These are phyloP conservation scores for Penicillium coprophilum DNA, from an alignment of 495 filamentous ascomycete species.

Conservation along the genomic window DNA sequence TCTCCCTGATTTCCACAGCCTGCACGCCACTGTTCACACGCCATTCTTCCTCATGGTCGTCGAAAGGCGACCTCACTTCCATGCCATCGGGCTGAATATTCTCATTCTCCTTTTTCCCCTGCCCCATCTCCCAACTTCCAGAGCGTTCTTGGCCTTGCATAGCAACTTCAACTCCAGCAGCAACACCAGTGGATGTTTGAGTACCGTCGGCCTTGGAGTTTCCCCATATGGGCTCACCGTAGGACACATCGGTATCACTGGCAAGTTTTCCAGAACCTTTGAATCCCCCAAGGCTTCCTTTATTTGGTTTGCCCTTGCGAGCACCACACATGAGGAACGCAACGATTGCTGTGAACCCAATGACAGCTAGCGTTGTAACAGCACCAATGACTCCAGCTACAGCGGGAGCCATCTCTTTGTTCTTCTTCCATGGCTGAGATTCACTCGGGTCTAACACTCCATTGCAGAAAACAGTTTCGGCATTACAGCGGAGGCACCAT, in stretches of 20 bases:
- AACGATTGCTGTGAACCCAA: conserved; percentile 26
- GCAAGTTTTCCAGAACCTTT: conserved; percentile 51
- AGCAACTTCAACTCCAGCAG: conserved; percentile 27
- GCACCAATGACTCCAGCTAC: conserved; percentile 60
- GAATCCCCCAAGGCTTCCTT: conserved; percentile 42
- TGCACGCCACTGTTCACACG: conserved; percentile 27
- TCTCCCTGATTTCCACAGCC: conserved; percentile 37
- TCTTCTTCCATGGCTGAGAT: conserved; percentile 4
- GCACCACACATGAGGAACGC: conserved; percentile 46
- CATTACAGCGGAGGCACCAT: conserved; percentile 73
- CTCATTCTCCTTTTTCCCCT: conserved; percentile 25
- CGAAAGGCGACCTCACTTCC: conserved; percentile 15
- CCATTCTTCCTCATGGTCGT: conserved; percentile 34
- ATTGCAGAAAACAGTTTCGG: conserved; percentile 59
- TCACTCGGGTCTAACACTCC: conserved; percentile 24
- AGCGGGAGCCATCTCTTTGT: conserved; percentile 29
- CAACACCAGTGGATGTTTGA: conserved; percentile 14
- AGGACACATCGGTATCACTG: conserved; percentile 50
- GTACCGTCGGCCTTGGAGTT: conserved; percentile 20
- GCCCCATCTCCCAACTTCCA: conserved; percentile 55
- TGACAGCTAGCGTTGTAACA: conserved; percentile 39
- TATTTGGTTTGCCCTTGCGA: conserved; percentile 28
- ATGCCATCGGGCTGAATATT: not conserved
- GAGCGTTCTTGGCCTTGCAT: conserved; percentile 45
- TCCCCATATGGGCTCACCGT: conserved; percentile 32